These are phyloP conservation scores for Lentinus brumalis DNA, from an alignment of 768 basidiomycete species.

Conservation along the genomic window DNA sequence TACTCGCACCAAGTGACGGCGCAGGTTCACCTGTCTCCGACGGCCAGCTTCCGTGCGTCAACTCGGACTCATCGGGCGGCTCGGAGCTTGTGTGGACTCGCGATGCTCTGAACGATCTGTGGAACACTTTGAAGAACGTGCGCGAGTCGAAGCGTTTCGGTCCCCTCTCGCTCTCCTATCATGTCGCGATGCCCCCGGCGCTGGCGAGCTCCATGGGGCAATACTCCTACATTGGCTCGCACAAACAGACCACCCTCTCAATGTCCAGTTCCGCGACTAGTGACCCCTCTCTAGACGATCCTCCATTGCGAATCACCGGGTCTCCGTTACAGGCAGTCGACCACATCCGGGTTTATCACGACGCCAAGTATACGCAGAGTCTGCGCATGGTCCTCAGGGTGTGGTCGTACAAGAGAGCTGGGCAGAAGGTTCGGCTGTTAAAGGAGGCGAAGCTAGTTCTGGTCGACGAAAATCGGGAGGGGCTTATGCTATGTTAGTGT, in stretches of 20 bases:
- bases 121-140: conserved; percentile 16
- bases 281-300: too few relatives aligned
- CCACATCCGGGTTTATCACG: conserved; percentile 23
- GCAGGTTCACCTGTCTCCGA: not conserved
- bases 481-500: conserved; percentile 11
- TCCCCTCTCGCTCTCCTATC: conserved; percentile 19
- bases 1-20: not conserved
- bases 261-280: not conserved
- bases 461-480: conserved; percentile 13
- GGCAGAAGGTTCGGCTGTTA: conserved; percentile 8
- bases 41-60: not conserved
- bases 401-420: conserved; percentile 15
- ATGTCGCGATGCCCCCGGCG: not conserved
- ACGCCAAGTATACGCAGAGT: conserved; percentile 9
- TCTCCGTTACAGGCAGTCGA: conserved; percentile 3
- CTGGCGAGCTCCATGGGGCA: not conserved
- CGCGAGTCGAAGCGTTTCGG: conserved; percentile 13
- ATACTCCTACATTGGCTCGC: conserved; percentile 9
- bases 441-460: conserved; percentile 17
- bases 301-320: not conserved
- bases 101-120: conserved; percentile 12
- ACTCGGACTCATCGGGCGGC: not conserved
- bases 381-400: conserved; percentile 12
- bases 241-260: not conserved
- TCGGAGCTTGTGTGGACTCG: conserved; percentile 17